Base-by-base conservation (phyloP, 2,329 filamentous ascomycete species). In the Apiospora pterosperma region DNA sequence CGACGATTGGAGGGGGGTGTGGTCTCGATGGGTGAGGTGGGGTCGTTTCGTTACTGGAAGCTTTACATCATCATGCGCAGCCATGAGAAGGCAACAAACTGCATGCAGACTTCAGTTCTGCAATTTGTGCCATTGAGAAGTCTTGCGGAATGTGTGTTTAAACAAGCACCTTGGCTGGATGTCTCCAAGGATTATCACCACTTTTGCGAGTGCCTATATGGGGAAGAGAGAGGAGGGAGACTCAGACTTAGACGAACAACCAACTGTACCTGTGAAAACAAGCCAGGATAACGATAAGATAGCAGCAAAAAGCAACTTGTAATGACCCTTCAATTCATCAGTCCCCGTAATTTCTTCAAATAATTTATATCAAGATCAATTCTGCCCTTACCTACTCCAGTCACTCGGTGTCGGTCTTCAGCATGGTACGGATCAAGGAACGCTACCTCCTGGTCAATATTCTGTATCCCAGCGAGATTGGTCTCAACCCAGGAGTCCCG, bases 401-500 rank as follows among this genome's bases (percentile, higher is more conserved):
- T 2, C n/a, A 55, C 48, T 16, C 28, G 48, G n/a, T 28, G 14
- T 16, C 55, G 34, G n/a, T 36, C 68, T 39, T 23, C 70, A 79
- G 52, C 60, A 97, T 99, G 96, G 96, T 99, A 66, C 92, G 96
- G 75, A 88, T 98, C 70, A 99, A 99, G 79, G 91, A 97, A 78
- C 90, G 96, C 72, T 99, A 99, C 77, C 86, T 99, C 21, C 88
- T 98, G n/a, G 88, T 98, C 67, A 92, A 97, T 75, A 93, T 98
- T 69, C 84, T 98, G 59, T 97, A 97, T 73, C 93, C 94, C 0
- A 84, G 88, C 7, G 80, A 86, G 14, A 68, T 81, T 11, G 68
- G 73, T 59, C 69, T 71, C 66, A 77, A 76, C 64, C 61, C 74
- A 38, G 76, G 78, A 70, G 70, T 84, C 73, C 77, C 91, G 74